phyloP scores from a whole-genome alignment of 371 early-diverging fungal species.

The Mucor velutinosus region DNA sequence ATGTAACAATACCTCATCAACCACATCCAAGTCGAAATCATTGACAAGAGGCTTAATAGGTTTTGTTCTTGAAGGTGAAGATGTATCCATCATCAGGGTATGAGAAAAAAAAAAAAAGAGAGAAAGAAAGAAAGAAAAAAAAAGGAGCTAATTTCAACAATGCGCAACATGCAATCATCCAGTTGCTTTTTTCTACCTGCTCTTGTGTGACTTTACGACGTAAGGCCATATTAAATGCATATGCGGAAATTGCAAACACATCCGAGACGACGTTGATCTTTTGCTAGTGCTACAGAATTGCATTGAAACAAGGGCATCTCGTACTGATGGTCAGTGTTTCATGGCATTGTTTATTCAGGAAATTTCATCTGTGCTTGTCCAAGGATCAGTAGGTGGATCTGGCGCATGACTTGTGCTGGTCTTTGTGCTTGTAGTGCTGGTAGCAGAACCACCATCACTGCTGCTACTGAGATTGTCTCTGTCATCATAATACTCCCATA shows the following conservation, averaged over 20 bases:
- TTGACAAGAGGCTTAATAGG: background rate
- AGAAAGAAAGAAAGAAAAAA: background rate
- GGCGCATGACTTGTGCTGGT: background rate
- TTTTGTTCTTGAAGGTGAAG: background rate
- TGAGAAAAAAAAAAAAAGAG: background rate
- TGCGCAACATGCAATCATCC: background rate
- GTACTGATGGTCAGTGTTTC: background rate
- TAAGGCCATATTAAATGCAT: background rate
- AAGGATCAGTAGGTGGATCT: background rate
- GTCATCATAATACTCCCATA: slow-evolving; percentile 68
- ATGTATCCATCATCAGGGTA: background rate
- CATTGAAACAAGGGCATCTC: background rate
- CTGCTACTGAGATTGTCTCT: slow-evolving; percentile 22
- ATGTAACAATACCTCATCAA: slow-evolving; percentile 42
- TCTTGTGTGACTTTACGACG: slow-evolving; percentile 2
- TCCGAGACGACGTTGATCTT: background rate
- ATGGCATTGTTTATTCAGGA: background rate
- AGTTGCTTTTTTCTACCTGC: background rate
- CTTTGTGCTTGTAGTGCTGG: background rate
- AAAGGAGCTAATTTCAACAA: background rate
- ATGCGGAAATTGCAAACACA: background rate
- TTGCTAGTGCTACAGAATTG: background rate
- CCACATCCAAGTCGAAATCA: slow-evolving; percentile 48
- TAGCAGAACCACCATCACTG: background rate
- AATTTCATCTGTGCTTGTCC: background rate